A percentile compares a stretch with the other conserved stretches of the same genome.
Evolutionary conservation across 352 stramenopile species (phyloP).

Genomic region (Hyaloperonospora brassicae): DNA sequence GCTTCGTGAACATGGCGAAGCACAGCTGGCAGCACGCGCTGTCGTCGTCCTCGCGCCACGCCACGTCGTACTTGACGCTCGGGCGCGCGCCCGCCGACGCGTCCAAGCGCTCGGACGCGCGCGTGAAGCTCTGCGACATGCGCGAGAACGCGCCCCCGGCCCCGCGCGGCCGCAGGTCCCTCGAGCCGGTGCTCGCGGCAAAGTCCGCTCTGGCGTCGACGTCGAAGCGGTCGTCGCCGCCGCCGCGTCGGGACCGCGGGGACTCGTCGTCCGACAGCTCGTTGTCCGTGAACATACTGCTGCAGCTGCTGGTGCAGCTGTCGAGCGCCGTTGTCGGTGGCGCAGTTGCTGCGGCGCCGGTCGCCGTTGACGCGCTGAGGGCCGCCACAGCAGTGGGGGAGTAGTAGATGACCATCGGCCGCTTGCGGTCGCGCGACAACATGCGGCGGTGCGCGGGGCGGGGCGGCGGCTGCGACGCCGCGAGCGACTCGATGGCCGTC

Average conservation of each 20-base stretch:
- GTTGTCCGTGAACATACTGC: slow-evolving; percentile 17
- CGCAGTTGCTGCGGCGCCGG: too few relatives aligned
- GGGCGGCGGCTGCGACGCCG: slow-evolving; percentile 17
- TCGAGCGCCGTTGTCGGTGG: slow-evolving; percentile 2
- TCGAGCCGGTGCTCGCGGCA: slow-evolving; percentile 22
- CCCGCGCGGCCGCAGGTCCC: slow-evolving; percentile 14
- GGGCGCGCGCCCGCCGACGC: slow-evolving; percentile 11
- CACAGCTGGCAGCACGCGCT: slow-evolving; percentile 58
- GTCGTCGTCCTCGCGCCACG: slow-evolving; percentile 55
- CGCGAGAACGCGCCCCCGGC: slow-evolving; percentile 10
- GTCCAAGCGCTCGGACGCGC: slow-evolving; percentile 28
- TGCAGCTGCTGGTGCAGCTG: not conserved
- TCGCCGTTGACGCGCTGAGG: too few relatives aligned
- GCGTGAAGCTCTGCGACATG: slow-evolving; percentile 25
- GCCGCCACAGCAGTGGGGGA: slow-evolving; percentile 1
- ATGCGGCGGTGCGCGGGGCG: slow-evolving; percentile 18
- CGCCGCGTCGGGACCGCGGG: slow-evolving; percentile 1
- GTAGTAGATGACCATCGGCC: slow-evolving; percentile 36
- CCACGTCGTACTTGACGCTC: slow-evolving; percentile 64
- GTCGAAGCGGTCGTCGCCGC: slow-evolving; percentile 17
- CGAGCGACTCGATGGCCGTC: slow-evolving; percentile 11
- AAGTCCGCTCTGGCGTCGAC: slow-evolving; percentile 17
- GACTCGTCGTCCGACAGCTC: slow-evolving; percentile 28
- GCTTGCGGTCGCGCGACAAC: slow-evolving; percentile 21
- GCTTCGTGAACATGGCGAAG: slow-evolving; percentile 62